These are phyloP conservation scores for Didymella keratinophila DNA, from an alignment of 2,329 filamentous ascomycete species.

Conservation along the genomic window DNA sequence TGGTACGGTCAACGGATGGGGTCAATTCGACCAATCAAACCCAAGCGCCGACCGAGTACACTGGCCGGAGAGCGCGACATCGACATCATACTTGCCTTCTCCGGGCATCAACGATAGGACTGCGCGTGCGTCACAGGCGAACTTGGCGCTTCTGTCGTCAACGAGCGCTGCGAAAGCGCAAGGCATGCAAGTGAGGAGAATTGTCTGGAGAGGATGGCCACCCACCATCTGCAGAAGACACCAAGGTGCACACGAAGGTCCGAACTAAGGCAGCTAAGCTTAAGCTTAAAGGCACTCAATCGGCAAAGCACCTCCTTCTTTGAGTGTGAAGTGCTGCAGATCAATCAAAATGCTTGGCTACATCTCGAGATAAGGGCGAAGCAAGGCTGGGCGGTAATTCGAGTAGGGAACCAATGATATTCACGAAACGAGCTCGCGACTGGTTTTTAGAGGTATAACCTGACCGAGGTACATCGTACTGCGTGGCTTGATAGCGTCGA, in stretches of 20 bases:
- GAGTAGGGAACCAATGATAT: background rate
- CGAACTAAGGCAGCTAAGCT: constrained; percentile 36
- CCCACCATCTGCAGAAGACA: background rate
- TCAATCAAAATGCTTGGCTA: constrained; percentile 41
- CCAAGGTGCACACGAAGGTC: constrained; percentile 26
- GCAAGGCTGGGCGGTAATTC: constrained; percentile 1
- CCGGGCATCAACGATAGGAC: background rate
- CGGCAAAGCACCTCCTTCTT: constrained; percentile 41
- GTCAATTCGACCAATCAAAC: constrained; percentile 10
- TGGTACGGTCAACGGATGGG: constrained; percentile 8
- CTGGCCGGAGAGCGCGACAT: constrained; percentile 1
- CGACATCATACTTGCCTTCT: constrained; percentile 14
- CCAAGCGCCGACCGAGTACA: background rate
- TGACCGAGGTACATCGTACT: background rate
- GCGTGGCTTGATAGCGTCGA: background rate
- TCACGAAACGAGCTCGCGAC: background rate
- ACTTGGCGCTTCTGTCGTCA: background rate
- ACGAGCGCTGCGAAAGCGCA: background rate
- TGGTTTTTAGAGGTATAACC: background rate
- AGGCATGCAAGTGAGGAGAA: background rate
- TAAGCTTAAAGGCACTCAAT: constrained; percentile 47
- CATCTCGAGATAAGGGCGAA: constrained; percentile 35
- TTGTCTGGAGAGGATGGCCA: background rate
- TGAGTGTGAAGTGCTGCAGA: constrained; percentile 34
- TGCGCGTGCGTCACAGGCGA: background rate